Base-by-base conservation (phyloP, 2,329 filamentous ascomycete species). In the Monosporascus sp. region DNA sequence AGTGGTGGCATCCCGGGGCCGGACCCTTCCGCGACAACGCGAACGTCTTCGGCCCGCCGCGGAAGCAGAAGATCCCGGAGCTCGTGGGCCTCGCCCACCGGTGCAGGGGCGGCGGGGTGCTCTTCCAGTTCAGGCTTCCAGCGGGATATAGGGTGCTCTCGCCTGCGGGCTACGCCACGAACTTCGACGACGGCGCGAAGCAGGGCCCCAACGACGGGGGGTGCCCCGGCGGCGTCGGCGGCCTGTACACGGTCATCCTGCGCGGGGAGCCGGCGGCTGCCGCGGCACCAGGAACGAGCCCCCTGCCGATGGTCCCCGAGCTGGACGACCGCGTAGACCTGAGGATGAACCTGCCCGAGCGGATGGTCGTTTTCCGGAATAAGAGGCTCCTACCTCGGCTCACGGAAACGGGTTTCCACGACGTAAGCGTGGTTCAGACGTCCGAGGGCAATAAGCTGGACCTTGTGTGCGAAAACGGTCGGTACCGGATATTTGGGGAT, bases 161-260 rank as follows among this genome's bases (percentile, higher is more conserved):
- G 18, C 49, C 49, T 11, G 18, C 9, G 7, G 49, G 49, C 25
- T 45, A 45, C 25, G 36, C 17, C 11, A 50, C 36, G 49, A 50
- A 45, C 18, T 50, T 50, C 41, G 49, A 50, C 11, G 18, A 41
- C 38, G 38, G 17, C 5, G 11, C 17, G n/a, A 20, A 39, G 24
- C 7, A 41, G 14, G 49, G 41, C 7, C 39, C 39, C 8, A 20
- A 17, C 8, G 39, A 45, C 20, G 49, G 41, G 2, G 8, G 3
- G 8, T 20, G 41, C 3, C 31, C 11, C 6, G 14, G 24, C 6
- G 49, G 49, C 5, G 14, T 35, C 5, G 49, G 49, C 14, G 49
- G 49, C n/a, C 31, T 44, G 43, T 50, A 50, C 25, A 50, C 49
- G 3, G 18, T 50, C n/a, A 5, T 50, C 6, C n/a, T 37, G n/a